phyloP scores from a whole-genome alignment of 1,284 basidiomycete species.

The Trichosporon sp. region DNA sequence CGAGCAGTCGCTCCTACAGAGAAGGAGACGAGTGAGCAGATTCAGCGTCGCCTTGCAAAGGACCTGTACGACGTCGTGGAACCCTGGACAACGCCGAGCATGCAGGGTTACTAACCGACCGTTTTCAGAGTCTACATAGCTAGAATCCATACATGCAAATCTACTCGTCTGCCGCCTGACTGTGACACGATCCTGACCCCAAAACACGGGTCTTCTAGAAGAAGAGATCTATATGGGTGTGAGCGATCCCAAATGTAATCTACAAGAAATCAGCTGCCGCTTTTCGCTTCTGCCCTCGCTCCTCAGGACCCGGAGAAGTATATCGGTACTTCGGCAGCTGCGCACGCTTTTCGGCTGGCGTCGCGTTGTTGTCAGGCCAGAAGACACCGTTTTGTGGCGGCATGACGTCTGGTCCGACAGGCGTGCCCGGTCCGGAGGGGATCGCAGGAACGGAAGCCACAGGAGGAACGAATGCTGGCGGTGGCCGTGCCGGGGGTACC shows the following conservation, averaged over 20 bases:
- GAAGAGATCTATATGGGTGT: slow-evolving; percentile 4
- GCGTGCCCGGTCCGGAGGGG: not conserved
- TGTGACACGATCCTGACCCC: not conserved
- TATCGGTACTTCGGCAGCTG: slow-evolving; percentile 66
- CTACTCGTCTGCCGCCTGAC: not conserved
- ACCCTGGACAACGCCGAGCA: slow-evolving; percentile 52
- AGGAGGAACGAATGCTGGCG: slow-evolving; percentile 26
- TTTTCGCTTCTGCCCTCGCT: slow-evolving; percentile 40
- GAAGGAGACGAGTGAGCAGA: slow-evolving; percentile 60
- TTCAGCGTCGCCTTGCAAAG: slow-evolving; percentile 70
- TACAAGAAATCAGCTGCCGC: slow-evolving; percentile 49
- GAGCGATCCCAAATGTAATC: slow-evolving; percentile 2
- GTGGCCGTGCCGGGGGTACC: slow-evolving; percentile 27
- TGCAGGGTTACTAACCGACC: slow-evolving; percentile 7
- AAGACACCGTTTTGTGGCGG: slow-evolving; percentile 47
- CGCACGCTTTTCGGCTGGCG: slow-evolving; percentile 63
- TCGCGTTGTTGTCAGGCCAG: slow-evolving; percentile 45
- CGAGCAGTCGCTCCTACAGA: slow-evolving; percentile 27
- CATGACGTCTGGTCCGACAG: slow-evolving; percentile 19
- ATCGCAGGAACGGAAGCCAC: slow-evolving; percentile 26
- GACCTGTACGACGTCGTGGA: slow-evolving; percentile 78
- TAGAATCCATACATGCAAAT: slow-evolving; percentile 4
- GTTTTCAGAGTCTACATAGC: not conserved
- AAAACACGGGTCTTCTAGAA: not conserved
- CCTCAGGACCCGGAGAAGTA: slow-evolving; percentile 42